Evolutionary conservation across 2,329 filamentous ascomycete species (phyloP).

Genomic region (Phaeosphaeriaceae sp.): DNA sequence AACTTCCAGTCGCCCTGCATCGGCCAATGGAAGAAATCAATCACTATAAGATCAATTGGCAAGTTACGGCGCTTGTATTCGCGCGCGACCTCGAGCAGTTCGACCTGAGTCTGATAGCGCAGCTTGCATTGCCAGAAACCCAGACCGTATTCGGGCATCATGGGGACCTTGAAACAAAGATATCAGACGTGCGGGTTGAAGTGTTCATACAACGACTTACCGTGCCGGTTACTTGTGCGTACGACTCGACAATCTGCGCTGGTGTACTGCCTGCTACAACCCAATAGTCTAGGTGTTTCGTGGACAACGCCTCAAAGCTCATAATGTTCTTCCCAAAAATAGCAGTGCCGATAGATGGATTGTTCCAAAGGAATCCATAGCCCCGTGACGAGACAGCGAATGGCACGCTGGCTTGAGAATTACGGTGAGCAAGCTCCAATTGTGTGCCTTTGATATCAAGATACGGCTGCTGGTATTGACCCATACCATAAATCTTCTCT

Average conservation of each 20-base stretch:
- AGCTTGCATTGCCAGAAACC: constrained; percentile 75
- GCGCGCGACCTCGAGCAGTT: constrained; percentile 65
- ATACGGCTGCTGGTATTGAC: constrained; percentile 70
- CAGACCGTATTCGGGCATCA: constrained; percentile 73
- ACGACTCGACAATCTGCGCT: constrained; percentile 62
- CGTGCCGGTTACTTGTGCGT: constrained; percentile 63
- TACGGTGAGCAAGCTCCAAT: constrained; percentile 70
- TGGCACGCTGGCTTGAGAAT: constrained; percentile 70
- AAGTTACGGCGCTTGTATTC: constrained; percentile 64
- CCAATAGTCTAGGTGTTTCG: constrained; percentile 68
- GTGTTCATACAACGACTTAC: neutral
- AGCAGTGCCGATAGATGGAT: constrained; percentile 66
- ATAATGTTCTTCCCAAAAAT: constrained; percentile 68
- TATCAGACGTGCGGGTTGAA: neutral
- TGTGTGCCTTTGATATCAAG: constrained; percentile 70
- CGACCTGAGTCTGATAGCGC: constrained; percentile 70
- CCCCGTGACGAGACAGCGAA: constrained; percentile 67
- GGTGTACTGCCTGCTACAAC: constrained; percentile 65
- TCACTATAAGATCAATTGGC: constrained; percentile 70
- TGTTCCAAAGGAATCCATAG: constrained; percentile 73
- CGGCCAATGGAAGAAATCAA: constrained; percentile 74
- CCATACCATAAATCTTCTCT: constrained; percentile 73
- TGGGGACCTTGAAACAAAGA: constrained; percentile 56
- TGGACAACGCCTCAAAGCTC: constrained; percentile 67
- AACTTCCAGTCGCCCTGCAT: constrained; percentile 73